phyloP scores from a whole-genome alignment of 176 grass and related monocot genomes.

The Aegilops bicornis region DNA sequence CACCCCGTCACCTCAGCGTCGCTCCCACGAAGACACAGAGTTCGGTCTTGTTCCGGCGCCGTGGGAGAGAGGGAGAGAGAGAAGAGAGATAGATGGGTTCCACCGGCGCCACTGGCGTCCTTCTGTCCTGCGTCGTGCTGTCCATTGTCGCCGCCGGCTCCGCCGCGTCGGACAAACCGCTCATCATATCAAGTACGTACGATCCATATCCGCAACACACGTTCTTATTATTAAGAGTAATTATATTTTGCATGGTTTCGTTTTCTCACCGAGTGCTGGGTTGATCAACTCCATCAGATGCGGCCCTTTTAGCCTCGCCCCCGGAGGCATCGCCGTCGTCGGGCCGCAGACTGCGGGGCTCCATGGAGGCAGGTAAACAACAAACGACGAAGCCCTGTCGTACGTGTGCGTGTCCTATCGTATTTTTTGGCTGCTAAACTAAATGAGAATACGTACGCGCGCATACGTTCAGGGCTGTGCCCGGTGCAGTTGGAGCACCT shows the following conservation, averaged over 20 bases:
- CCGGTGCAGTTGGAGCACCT: not conserved
- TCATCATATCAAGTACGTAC: not conserved
- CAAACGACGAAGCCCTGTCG: too few relatives aligned
- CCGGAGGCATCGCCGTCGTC: not conserved
- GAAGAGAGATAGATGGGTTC: not conserved
- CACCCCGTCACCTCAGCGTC: not conserved
- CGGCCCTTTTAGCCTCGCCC: too few relatives aligned
- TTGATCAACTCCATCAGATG: too few relatives aligned
- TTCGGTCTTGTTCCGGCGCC: not conserved
- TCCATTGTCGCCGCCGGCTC: not conserved
- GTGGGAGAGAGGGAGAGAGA: not conserved
- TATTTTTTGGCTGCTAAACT: too few relatives aligned
- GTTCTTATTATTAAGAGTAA: too few relatives aligned
- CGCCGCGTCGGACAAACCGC: not conserved
- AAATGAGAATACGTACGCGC: too few relatives aligned
- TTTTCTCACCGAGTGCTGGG: too few relatives aligned
- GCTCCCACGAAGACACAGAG: too few relatives aligned
- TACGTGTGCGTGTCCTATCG: too few relatives aligned
- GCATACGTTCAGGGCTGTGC: not conserved
- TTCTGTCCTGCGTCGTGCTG: not conserved
- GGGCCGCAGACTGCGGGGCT: not conserved
- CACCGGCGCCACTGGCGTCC: not conserved
- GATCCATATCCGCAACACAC: not conserved
- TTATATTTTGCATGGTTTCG: too few relatives aligned
- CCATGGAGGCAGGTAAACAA: not conserved